Evolutionary conservation across 2,329 filamentous ascomycete genomes (phyloP).

Genomic region (Pseudocercospora crystallina): DNA sequence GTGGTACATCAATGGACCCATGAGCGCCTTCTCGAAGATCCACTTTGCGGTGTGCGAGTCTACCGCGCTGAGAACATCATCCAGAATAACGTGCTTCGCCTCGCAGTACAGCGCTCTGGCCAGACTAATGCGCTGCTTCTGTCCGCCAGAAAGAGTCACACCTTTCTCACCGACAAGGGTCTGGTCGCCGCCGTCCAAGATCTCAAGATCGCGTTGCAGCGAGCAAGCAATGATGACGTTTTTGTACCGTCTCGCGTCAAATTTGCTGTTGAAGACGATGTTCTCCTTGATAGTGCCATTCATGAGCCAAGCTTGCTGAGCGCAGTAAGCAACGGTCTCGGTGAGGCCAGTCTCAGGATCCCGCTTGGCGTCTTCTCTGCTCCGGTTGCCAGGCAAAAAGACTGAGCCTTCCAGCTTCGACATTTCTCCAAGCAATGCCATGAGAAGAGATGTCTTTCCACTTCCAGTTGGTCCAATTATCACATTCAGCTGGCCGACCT

Average conservation of each 20-base stretch:
- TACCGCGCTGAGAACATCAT: slow-evolving; percentile 94
- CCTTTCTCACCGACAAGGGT: slow-evolving; percentile 96
- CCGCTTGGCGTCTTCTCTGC: slow-evolving; percentile 77
- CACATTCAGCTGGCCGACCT: slow-evolving; percentile 83
- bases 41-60: slow-evolving; percentile 97
- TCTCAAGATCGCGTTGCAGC: slow-evolving; percentile 84
- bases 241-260: slow-evolving; percentile 78
- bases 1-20: slow-evolving; percentile 81
- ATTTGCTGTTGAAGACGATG: slow-evolving; percentile 82
- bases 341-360: slow-evolving; percentile 83
- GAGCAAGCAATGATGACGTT: slow-evolving; percentile 89
- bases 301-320: slow-evolving; percentile 94
- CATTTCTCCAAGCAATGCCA: slow-evolving; percentile 97
- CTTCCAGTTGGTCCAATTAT: slow-evolving; percentile 91
- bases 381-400: slow-evolving; percentile 79
- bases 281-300: slow-evolving; percentile 96
- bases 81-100: slow-evolving; percentile 83
- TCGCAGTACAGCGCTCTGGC: slow-evolving; percentile 97
- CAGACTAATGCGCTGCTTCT: slow-evolving; percentile 95
- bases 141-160: slow-evolving; percentile 91
- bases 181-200: slow-evolving; percentile 87
- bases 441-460: slow-evolving; percentile 91
- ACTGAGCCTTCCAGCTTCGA: slow-evolving; percentile 77
- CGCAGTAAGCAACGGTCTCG: slow-evolving; percentile 93
- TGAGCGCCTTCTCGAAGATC: slow-evolving; percentile 93